phyloP scores from a whole-genome alignment of 169 alveolate genomes.

The Fabrea salina region DNA sequence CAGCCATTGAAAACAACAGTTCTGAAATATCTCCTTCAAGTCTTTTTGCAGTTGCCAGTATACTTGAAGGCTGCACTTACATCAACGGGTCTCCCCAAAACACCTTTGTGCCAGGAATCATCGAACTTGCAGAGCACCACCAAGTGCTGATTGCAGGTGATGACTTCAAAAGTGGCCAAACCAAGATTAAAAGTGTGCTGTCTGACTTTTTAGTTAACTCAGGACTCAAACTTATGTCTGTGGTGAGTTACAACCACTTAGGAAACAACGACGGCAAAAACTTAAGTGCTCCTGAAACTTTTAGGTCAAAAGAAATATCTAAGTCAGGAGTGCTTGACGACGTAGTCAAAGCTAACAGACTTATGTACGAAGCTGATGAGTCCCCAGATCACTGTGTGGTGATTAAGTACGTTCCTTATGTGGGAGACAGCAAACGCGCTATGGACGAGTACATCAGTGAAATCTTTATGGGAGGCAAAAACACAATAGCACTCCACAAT shows the following conservation, averaged over 20 bases:
- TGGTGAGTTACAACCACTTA: conserved; percentile 89
- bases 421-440: conserved; percentile 91
- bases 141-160: conserved; percentile 87
- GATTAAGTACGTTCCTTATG: conserved; percentile 88
- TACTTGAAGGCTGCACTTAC: conserved; percentile 80
- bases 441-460: conserved; percentile 89
- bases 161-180: conserved; percentile 91
- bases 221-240: conserved; percentile 85
- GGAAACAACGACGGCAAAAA: conserved; percentile 93
- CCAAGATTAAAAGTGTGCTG: conserved; percentile 86
- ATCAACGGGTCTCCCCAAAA: conserved; percentile 92
- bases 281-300: conserved; percentile 81
- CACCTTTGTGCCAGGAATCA: conserved; percentile 63
- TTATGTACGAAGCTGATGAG: conserved; percentile 67
- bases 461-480: conserved; percentile 85
- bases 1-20: conserved; percentile 66
- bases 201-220: conserved; percentile 81
- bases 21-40: conserved; percentile 84
- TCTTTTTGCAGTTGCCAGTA: conserved; percentile 82
- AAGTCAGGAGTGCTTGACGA: conserved; percentile 89
- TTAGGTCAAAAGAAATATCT: conserved; percentile 85
- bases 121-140: conserved; percentile 78
- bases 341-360: conserved; percentile 78
- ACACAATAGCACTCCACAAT: conserved; percentile 85
- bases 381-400: conserved; percentile 84